Conservation (phyloP, 1,284 basidiomycete genomes). For the Trametes polyzona region DNA sequence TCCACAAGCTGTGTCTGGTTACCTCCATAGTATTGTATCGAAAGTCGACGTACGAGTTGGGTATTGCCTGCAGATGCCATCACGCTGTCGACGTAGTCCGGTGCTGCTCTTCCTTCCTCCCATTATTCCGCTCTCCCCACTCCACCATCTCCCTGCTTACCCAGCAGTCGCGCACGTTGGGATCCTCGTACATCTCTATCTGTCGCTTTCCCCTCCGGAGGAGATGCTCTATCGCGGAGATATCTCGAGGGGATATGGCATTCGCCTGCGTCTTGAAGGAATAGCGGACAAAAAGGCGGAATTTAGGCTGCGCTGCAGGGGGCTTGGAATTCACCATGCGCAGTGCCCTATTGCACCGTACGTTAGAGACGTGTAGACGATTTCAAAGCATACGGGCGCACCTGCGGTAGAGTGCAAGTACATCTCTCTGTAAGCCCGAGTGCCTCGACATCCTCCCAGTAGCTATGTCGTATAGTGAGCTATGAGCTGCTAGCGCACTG, state of each 20-base stretch:
- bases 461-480: no score
- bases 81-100: neutral
- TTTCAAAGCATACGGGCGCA: neutral
- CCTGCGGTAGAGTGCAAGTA: conserved; percentile 72
- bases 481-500: neutral
- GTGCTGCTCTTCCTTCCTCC: conserved; percentile 2
- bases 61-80: neutral
- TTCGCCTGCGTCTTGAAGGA: conserved; percentile 67
- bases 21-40: neutral
- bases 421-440: conserved; percentile 74
- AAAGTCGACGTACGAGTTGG: neutral
- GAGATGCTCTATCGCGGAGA: conserved; percentile 73
- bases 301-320: conserved; percentile 56
- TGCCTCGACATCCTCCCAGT: conserved; percentile 27
- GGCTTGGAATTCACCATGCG: conserved; percentile 76
- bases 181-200: conserved; percentile 68
- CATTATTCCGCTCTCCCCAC: conserved; percentile 50
- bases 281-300: conserved; percentile 67
- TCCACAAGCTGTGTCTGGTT: neutral
- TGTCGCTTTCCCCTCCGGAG: conserved; percentile 66
- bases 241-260: conserved; percentile 62
- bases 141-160: conserved; percentile 67
- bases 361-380: neutral
- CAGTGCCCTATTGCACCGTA: conserved; percentile 54
- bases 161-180: conserved; percentile 70